These are phyloP conservation scores for Botrytis porri DNA, from an alignment of 2,329 filamentous ascomycete genomes.

Conservation along the genomic window DNA sequence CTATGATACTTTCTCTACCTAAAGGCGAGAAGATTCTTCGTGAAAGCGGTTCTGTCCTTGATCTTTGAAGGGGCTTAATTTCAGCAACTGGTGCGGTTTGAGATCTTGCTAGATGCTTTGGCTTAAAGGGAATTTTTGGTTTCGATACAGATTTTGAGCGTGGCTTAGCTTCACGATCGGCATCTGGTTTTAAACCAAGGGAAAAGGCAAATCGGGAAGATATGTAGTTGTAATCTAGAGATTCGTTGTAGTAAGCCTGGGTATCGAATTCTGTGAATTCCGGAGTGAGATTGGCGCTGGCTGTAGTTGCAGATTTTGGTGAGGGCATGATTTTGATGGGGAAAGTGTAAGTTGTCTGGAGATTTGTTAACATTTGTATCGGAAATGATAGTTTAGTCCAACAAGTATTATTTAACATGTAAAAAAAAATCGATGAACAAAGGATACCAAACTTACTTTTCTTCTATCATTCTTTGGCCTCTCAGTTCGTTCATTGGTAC, in stretches of 20 bases:
- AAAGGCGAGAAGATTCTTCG: conserved; percentile 1
- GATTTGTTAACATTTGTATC: background rate
- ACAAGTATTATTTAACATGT: background rate
- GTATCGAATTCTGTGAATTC: conserved; percentile 13
- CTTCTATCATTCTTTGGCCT: conserved; percentile 13
- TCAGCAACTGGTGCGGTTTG: conserved; percentile 9
- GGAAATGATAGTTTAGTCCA: background rate
- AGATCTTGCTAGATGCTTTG: conserved; percentile 6
- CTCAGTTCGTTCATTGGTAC: background rate
- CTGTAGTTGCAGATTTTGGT: conserved; percentile 3
- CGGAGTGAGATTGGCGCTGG: background rate
- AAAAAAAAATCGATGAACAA: background rate
- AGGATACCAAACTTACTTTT: conserved; percentile 3
- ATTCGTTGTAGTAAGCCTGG: conserved; percentile 18
- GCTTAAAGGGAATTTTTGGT: conserved; percentile 7
- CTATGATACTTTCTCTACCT: background rate
- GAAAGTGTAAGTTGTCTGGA: conserved; percentile 16
- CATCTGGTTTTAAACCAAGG: conserved; percentile 11
- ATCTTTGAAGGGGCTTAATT: conserved; percentile 4
- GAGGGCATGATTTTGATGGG: conserved; percentile 18
- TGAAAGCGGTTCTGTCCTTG: conserved; percentile 1
- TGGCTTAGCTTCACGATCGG: conserved; percentile 5
- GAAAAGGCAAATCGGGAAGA: conserved; percentile 11
- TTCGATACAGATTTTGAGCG: conserved; percentile 11
- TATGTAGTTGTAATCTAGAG: conserved; percentile 17